A percentile compares a stretch with the other conserved stretches of the same genome.
Conservation (phyloP, 345 rosid species). For the Nasturtium officinale region DNA sequence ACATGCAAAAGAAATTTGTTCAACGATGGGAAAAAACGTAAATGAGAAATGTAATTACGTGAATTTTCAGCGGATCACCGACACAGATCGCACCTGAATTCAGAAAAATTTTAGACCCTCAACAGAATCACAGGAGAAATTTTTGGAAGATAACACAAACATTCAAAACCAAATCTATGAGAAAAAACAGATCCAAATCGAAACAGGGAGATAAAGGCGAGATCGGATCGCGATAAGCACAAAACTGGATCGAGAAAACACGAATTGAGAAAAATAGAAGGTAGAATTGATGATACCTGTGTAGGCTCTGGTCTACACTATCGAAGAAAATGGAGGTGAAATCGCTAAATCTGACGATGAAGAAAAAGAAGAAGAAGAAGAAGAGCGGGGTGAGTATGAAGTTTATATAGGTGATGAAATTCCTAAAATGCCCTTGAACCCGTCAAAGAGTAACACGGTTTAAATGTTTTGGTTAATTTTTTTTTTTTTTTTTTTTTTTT, state of each 20-base stretch:
- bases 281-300: conserved; percentile 22
- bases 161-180: conserved; percentile 26
- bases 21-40: not conserved
- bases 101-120: not conserved
- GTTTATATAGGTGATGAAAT: conserved; percentile 41
- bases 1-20: conserved; percentile 34
- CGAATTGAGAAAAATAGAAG: not conserved
- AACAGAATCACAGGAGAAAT: not conserved
- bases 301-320: conserved; percentile 26
- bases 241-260: conserved; percentile 17
- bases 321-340: conserved; percentile 28
- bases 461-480: conserved; percentile 33
- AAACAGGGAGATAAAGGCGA: conserved; percentile 17
- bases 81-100: conserved; percentile 38
- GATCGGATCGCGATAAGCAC: conserved; percentile 36
- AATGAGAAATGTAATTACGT: conserved; percentile 28
- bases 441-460: conserved; percentile 37
- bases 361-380: conserved; percentile 40
- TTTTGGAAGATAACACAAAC: not conserved
- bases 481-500: too few relatives aligned
- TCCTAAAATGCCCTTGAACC: conserved; percentile 43
- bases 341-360: conserved; percentile 41
- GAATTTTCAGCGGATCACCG: conserved; percentile 39
- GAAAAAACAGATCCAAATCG: conserved; percentile 30
- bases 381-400: conserved; percentile 34